Evolutionary conservation across 768 basidiomycete genomes (phyloP).

Genomic region (Hypsizygus marmoreus): DNA sequence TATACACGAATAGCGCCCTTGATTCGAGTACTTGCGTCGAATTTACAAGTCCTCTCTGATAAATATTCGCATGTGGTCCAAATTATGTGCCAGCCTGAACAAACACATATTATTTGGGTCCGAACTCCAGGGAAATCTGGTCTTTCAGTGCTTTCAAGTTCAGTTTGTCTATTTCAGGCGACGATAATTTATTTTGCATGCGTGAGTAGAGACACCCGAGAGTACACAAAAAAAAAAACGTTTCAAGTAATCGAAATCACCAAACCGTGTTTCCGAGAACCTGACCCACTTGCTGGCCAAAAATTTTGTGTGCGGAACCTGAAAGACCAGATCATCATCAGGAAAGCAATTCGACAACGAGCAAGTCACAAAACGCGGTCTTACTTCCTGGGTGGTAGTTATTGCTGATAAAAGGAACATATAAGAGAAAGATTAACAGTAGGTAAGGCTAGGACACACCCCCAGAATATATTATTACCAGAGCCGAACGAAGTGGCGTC

Average conservation of each 20-base stretch:
- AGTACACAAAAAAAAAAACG: background rate
- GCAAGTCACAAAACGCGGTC: slow-evolving; percentile 14
- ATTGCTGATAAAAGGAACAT: slow-evolving; percentile 37
- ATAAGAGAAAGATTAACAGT: background rate
- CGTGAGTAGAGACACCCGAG: background rate
- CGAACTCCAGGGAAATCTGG: no score
- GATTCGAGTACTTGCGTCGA: no score
- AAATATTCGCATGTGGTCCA: no score
- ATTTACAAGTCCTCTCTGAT: no score
- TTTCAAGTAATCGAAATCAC: no score
- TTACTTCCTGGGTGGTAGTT: slow-evolving; percentile 56
- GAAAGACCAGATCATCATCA: background rate
- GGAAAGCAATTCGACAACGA: background rate
- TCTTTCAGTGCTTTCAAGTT: no score
- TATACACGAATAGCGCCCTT: no score
- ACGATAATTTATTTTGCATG: background rate
- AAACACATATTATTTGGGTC: no score
- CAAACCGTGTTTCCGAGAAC: slow-evolving; percentile 27
- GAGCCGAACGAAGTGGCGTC: slow-evolving; percentile 51
- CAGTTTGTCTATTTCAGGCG: no score
- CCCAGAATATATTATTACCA: slow-evolving; percentile 52
- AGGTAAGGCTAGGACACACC: slow-evolving; percentile 32
- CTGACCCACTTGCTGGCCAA: slow-evolving; percentile 29
- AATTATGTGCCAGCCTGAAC: no score
- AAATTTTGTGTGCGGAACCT: slow-evolving; percentile 45